phyloP scores from a whole-genome alignment of 192 early-diverging fungal species.

The Entrophospora sp. region DNA sequence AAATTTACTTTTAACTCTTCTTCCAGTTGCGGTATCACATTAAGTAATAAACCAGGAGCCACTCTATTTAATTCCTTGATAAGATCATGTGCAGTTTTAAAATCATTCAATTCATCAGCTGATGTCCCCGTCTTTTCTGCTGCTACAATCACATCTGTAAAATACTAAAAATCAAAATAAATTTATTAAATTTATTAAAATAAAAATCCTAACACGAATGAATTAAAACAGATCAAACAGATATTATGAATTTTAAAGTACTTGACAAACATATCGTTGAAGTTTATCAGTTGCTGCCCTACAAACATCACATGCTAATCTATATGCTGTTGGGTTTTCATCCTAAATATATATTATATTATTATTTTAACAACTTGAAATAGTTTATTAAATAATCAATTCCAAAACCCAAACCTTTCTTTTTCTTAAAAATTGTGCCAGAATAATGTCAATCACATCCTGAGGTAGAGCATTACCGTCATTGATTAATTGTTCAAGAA shows the following conservation, averaged over 20 bases:
- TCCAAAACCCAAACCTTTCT: slow-evolving; percentile 50
- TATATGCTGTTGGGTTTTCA: slow-evolving; percentile 54
- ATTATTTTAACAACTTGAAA: not conserved
- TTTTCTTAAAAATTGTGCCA: slow-evolving; percentile 63
- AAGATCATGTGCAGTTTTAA: slow-evolving; percentile 61
- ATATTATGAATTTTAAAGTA: not conserved
- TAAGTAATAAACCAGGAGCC: slow-evolving; percentile 68
- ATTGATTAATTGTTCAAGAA: slow-evolving; percentile 73
- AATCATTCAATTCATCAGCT: slow-evolving; percentile 40
- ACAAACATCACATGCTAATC: slow-evolving; percentile 76
- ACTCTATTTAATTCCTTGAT: slow-evolving; percentile 71
- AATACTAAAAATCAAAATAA: slow-evolving; percentile 46
- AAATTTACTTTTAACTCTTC: slow-evolving; percentile 69
- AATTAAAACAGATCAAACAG: too few species aligned
- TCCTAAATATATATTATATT: slow-evolving; percentile 21
- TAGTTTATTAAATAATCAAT: not conserved
- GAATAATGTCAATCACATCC: slow-evolving; percentile 72
- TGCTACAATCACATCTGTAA: slow-evolving; percentile 69
- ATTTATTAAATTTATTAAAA: not conserved
- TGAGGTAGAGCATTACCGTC: slow-evolving; percentile 59
- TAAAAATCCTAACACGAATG: too few species aligned
- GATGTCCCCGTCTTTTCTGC: slow-evolving; percentile 37
- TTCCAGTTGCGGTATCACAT: slow-evolving; percentile 88
- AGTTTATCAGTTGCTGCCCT: slow-evolving; percentile 63
- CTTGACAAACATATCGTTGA: slow-evolving; percentile 84